Evolutionary conservation across 495 filamentous ascomycete species (phyloP).

Genomic region (Penicillium coprophilum): DNA sequence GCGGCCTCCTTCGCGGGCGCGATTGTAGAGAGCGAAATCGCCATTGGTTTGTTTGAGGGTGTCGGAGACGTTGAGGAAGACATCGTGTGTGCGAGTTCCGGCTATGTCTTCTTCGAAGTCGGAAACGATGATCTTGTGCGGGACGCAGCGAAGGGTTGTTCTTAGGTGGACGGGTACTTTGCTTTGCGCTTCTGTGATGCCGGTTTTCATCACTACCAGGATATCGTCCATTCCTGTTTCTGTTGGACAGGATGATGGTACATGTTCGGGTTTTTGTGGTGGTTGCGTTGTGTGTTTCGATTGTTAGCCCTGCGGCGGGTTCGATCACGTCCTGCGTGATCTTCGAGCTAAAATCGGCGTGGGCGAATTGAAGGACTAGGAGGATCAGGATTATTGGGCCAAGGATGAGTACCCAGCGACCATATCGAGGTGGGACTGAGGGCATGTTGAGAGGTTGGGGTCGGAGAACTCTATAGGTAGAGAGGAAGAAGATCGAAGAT

Average conservation of each 20-base stretch:
- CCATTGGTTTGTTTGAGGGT: constrained; percentile 29
- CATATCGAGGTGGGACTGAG: constrained; percentile 26
- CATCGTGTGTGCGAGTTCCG: constrained; percentile 40
- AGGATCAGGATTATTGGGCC: constrained; percentile 15
- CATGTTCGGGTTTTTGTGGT: not conserved
- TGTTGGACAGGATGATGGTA: constrained; percentile 23
- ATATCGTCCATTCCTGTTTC: constrained; percentile 39
- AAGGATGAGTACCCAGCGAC: constrained; percentile 26
- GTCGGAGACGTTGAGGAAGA: constrained; percentile 41
- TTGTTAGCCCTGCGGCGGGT: constrained; percentile 1
- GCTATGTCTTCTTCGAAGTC: constrained; percentile 50
- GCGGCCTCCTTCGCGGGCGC: constrained; percentile 37
- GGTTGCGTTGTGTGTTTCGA: constrained; percentile 6
- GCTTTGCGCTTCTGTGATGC: constrained; percentile 46
- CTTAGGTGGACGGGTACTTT: constrained; percentile 47
- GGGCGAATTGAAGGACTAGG: constrained; percentile 21
- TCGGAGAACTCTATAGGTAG: not conserved
- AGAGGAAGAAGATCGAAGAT: not conserved
- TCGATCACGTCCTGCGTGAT: constrained; percentile 13
- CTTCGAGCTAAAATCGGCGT: constrained; percentile 9
- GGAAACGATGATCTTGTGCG: constrained; percentile 48
- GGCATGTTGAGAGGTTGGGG: constrained; percentile 16
- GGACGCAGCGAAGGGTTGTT: constrained; percentile 48
- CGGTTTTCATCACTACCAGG: constrained; percentile 49
- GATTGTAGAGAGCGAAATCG: constrained; percentile 49